Conservation (phyloP, 139 green algal species). For the Raphidocelis subcapitata region DNA sequence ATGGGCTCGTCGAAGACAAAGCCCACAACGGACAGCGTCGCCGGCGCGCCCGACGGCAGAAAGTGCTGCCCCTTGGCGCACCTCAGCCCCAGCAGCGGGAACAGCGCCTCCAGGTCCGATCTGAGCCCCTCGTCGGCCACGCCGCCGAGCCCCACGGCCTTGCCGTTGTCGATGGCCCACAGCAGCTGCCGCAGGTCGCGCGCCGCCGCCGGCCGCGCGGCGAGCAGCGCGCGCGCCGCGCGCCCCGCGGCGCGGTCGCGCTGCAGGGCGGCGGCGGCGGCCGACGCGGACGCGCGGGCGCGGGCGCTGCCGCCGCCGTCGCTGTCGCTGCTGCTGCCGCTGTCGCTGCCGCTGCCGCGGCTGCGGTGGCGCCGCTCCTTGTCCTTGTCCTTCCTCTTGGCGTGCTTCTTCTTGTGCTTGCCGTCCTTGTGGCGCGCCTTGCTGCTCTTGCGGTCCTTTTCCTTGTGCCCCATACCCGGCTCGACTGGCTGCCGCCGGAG, state of each 20-base stretch:
- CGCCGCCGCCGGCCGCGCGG: background rate
- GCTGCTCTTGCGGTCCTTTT: conserved; percentile 3
- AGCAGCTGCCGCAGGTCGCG: conserved; percentile 24
- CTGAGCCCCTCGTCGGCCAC: conserved; percentile 10
- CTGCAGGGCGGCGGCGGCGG: conserved; percentile 5
- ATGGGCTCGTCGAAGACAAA: conserved; percentile 29
- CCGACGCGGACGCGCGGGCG: too few relatives aligned
- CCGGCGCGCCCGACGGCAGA: conserved; percentile 13
- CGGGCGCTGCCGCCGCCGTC: background rate
- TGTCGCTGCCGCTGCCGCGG: background rate
- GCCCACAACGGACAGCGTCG: conserved; percentile 21
- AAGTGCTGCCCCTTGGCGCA: conserved; percentile 23
- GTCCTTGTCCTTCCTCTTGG: conserved; percentile 6
- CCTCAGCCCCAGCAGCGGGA: conserved; percentile 23
- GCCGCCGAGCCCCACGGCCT: background rate
- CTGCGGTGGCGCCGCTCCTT: background rate
- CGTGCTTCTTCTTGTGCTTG: conserved; percentile 5
- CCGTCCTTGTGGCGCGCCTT: background rate
- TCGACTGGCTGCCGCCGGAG: background rate
- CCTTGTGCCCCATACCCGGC: background rate
- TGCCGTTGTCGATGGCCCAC: conserved; percentile 20
- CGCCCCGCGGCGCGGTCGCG: conserved; percentile 14
- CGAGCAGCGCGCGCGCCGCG: conserved; percentile 4
- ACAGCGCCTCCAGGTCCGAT: conserved; percentile 3
- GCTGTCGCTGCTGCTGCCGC: conserved; percentile 21